Base-by-base conservation (phyloP, 768 basidiomycete genomes). In the Krasilnikovozyma curviuscula region DNA sequence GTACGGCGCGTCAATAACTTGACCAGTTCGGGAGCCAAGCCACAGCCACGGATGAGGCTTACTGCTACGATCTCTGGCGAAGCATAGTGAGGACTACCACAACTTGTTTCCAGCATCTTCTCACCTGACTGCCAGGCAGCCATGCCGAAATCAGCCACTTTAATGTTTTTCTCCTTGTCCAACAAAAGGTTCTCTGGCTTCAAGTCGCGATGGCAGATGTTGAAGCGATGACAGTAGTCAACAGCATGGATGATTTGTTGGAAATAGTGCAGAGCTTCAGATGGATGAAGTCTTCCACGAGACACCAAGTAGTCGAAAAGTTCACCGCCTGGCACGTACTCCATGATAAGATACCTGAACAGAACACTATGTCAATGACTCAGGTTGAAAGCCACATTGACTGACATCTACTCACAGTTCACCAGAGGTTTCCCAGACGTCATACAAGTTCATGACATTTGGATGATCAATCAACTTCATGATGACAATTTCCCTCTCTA, bases 391-490 rank as follows among this genome's bases (percentile, higher is more conserved):
- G 28, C 30, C 14, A 39, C 10, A 21, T 9, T 5, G 9, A 21
- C 35, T 39, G n/a, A 35, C 30, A 21, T 24, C 2, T 12, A 63
- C 67, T 63, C 76, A 93, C 55, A 91, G 74, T 50, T 89, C 78
- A 28, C 75, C 73, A 4, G 79, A 79, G 0, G 86, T 88, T 66
- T 97, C 88, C 85, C 84, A 95, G 54, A 97, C 88, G 61, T 97
- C 89, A 67, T 86, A 89, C 25, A 97, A 74, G 49, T 77, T 79
- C 74, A 93, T 76, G 55, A 97, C 77, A 63, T 91, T 88, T 2
- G 88, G 88, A 61, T 97, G 86, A 54, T 89, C 79, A 56, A 93
- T 79, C 53, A 93, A 76, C 65, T 93, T 97, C 88, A 97, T 89
- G 59, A 93, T 79, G 52, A 89, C 84, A 44, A 93, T 91, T 66